Conservation (phyloP, 306 rosid genomes). For the Quercus aquifolioides region DNA sequence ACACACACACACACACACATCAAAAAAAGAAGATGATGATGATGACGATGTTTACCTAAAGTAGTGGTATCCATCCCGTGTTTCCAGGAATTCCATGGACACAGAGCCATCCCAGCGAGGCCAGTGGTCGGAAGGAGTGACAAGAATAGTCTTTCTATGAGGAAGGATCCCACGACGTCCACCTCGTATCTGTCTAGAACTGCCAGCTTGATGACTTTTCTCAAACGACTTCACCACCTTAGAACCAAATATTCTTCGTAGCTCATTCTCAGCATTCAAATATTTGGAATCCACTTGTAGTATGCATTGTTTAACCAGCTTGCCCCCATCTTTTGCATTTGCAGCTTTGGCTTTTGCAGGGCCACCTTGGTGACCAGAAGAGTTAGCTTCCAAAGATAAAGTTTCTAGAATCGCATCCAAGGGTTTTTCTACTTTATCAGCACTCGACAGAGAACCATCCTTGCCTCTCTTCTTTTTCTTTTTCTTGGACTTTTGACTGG, state of each 20-base stretch:
- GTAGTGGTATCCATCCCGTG: constrained; percentile 58
- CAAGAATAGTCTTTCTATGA: constrained; percentile 70
- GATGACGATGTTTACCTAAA: constrained; percentile 57
- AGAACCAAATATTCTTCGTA: constrained; percentile 88
- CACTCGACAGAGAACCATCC: constrained; percentile 42
- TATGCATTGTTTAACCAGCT: constrained; percentile 31
- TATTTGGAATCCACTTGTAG: constrained; percentile 79
- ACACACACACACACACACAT: no score
- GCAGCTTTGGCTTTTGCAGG: constrained; percentile 28
- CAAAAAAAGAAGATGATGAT: neutral
- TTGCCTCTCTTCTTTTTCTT: constrained; percentile 85
- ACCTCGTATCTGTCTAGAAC: constrained; percentile 81
- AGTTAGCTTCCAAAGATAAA: constrained; percentile 37
- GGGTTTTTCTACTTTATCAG: constrained; percentile 40
- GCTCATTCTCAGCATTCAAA: constrained; percentile 88
- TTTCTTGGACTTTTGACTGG: constrained; percentile 66
- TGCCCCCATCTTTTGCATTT: constrained; percentile 26
- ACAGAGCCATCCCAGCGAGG: constrained; percentile 87
- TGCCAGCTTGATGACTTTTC: constrained; percentile 67
- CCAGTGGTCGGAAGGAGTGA: constrained; percentile 82
- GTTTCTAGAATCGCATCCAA: constrained; percentile 60
- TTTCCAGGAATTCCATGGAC: constrained; percentile 73
- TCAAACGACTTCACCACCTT: constrained; percentile 92
- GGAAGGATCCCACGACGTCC: constrained; percentile 61
- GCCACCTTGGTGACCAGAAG: constrained; percentile 20